A percentile compares a stretch with the other conserved stretches of the same genome.
These are phyloP conservation scores for Tylopilus sp. DNA, from an alignment of 768 basidiomycete genomes.

Conservation along the genomic window DNA sequence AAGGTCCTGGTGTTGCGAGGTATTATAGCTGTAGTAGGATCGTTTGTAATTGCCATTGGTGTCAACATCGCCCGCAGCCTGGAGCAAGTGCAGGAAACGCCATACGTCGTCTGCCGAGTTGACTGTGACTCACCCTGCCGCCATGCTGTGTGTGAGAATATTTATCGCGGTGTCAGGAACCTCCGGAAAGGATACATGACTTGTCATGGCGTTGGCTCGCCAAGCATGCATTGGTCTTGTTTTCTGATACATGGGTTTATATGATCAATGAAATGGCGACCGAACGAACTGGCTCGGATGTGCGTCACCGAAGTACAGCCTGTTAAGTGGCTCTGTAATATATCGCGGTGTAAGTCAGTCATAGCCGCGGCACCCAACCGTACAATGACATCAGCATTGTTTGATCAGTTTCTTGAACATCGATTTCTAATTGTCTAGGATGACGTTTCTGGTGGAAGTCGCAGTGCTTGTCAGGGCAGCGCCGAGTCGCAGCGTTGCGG, in stretches of 20 bases:
- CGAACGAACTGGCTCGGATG: background rate
- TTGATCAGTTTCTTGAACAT: background rate
- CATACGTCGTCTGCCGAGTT: conserved; percentile 24
- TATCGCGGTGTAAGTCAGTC: background rate
- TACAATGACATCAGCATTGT: background rate
- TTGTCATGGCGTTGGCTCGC: background rate
- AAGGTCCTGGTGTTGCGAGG: conserved; percentile 3
- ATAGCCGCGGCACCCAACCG: conserved; percentile 1
- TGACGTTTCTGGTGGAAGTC: background rate
- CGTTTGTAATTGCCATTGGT: conserved; percentile 20
- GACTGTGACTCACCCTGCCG: conserved; percentile 7
- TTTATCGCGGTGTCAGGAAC: conserved; percentile 5
- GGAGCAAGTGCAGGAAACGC: conserved; percentile 20
- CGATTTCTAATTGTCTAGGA: too few species aligned
- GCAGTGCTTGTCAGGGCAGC: background rate
- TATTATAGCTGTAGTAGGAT: conserved; percentile 15
- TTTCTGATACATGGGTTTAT: background rate
- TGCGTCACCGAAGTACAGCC: conserved; percentile 8
- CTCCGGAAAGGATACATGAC: conserved; percentile 8
- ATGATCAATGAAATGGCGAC: background rate
- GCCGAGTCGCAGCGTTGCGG: conserved; percentile 4
- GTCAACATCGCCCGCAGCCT: conserved; percentile 16
- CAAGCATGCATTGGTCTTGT: background rate
- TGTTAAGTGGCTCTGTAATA: background rate
- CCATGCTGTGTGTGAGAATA: conserved; percentile 32